phyloP scores from a whole-genome alignment of 169 alveolate genomes.

The Plasmodium falciparum region DNA sequence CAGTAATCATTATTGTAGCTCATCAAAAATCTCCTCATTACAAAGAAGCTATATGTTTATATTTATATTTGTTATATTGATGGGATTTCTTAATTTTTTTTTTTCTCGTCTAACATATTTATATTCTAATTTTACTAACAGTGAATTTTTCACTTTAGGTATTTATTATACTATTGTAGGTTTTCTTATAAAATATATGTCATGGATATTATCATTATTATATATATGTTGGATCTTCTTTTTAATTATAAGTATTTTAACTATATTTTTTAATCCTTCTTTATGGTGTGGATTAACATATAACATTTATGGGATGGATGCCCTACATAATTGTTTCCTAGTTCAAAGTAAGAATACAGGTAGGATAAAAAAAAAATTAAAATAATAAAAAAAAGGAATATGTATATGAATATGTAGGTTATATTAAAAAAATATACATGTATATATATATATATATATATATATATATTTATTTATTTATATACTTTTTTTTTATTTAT shows the following conservation, averaged over 20 bases:
- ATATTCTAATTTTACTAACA: slow-evolving; percentile 64
- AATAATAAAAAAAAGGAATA: too few relatives aligned
- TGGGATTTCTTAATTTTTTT: slow-evolving; percentile 56
- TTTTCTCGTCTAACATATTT: slow-evolving; percentile 66
- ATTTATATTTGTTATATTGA: slow-evolving; percentile 32
- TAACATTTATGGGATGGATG: slow-evolving; percentile 64
- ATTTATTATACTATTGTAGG: slow-evolving; percentile 51
- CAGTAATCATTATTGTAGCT: slow-evolving; percentile 25
- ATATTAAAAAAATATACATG: too few relatives aligned
- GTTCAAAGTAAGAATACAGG: slow-evolving; percentile 43
- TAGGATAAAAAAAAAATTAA: background rate
- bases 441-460: background rate
- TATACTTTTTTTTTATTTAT: background rate
- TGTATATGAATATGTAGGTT: background rate
- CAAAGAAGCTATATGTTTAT: slow-evolving; percentile 24
- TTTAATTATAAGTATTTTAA: slow-evolving; percentile 35
- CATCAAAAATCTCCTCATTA: slow-evolving; percentile 16
- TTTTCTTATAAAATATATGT: slow-evolving; percentile 50
- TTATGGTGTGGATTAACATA: slow-evolving; percentile 42
- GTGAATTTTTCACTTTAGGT: slow-evolving; percentile 57
- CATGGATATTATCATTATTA: slow-evolving; percentile 54
- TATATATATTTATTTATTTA: background rate
- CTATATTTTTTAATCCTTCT: slow-evolving; percentile 12
- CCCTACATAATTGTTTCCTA: slow-evolving; percentile 39
- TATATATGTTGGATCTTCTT: slow-evolving; percentile 50